phyloP scores from a whole-genome alignment of 2,329 filamentous ascomycete species.

The Colletotrichum plurivorum region DNA sequence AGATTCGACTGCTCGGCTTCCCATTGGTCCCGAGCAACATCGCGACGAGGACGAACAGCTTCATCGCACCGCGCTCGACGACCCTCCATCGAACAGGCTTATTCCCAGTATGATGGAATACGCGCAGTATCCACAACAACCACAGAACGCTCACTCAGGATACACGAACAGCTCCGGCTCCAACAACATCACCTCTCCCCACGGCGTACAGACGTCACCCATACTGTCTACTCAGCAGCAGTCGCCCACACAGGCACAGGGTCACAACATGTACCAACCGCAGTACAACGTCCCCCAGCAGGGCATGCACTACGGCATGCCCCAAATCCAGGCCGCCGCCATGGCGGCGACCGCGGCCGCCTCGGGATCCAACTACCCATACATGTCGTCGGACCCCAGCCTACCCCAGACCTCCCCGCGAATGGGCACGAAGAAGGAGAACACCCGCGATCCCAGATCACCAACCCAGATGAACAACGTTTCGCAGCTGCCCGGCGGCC shows the following conservation, averaged over 20 bases:
- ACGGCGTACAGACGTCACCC: slow-evolving; percentile 81
- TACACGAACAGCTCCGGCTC: slow-evolving; percentile 71
- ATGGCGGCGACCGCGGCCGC: slow-evolving; percentile 94
- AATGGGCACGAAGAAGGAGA: slow-evolving; percentile 80
- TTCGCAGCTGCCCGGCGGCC: slow-evolving; percentile 69
- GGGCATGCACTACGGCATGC: slow-evolving; percentile 87
- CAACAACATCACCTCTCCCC: slow-evolving; percentile 79
- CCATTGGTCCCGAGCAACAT: slow-evolving; percentile 40
- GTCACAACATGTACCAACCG: slow-evolving; percentile 85
- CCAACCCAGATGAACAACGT: slow-evolving; percentile 79
- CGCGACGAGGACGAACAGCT: slow-evolving; percentile 48
- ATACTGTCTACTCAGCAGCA: slow-evolving; percentile 85
- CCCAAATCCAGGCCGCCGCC: slow-evolving; percentile 88
- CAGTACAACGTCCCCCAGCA: slow-evolving; percentile 81
- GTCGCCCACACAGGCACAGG: slow-evolving; percentile 69
- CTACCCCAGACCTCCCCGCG: slow-evolving; percentile 82
- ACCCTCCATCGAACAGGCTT: slow-evolving; percentile 23
- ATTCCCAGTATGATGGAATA: slow-evolving; percentile 77
- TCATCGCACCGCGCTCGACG: slow-evolving; percentile 32
- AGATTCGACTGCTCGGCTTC: slow-evolving; percentile 4
- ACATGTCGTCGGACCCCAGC: slow-evolving; percentile 79
- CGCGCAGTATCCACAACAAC: slow-evolving; percentile 79
- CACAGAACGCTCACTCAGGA: slow-evolving; percentile 75
- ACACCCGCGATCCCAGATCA: slow-evolving; percentile 78
- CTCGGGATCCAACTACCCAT: slow-evolving; percentile 83